Conservation (phyloP, 202 grass and related monocot species). For the Panicum virgatum region DNA sequence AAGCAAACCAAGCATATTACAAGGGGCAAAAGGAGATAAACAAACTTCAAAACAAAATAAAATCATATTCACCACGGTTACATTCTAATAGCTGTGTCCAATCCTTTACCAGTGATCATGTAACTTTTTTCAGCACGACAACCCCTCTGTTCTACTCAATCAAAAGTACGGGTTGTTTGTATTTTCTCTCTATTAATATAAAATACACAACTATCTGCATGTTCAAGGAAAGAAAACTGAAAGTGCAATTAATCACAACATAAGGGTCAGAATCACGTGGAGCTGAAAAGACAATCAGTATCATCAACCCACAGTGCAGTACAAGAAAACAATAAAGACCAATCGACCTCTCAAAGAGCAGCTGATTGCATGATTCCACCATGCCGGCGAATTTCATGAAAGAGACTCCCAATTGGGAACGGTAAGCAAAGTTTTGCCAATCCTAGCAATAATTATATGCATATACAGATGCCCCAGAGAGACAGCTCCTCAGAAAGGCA, state of each 20-base stretch:
- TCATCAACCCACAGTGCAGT: background rate
- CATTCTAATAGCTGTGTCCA: background rate
- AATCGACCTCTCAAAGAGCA: conserved; percentile 9
- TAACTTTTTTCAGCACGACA: too few species aligned
- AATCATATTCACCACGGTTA: background rate
- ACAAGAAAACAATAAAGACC: background rate
- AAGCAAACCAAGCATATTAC: background rate
- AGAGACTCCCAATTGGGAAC: background rate
- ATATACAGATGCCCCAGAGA: background rate
- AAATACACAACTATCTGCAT: too few species aligned
- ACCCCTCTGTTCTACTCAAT: too few species aligned
- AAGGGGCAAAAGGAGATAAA: background rate
- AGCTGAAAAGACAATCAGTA: background rate
- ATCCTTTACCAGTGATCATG: too few species aligned
- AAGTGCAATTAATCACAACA: background rate
- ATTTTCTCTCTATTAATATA: too few species aligned
- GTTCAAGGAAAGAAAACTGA: background rate
- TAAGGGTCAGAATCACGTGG: background rate
- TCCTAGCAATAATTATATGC: conserved; percentile 38
- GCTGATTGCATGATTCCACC: background rate
- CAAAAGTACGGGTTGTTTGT: too few species aligned
- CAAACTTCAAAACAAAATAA: background rate
- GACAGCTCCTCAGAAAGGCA: background rate
- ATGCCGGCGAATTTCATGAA: background rate
- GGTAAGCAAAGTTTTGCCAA: background rate